phyloP scores from a whole-genome alignment of 2,329 filamentous ascomycete species.

The Xylariaceae sp. region DNA sequence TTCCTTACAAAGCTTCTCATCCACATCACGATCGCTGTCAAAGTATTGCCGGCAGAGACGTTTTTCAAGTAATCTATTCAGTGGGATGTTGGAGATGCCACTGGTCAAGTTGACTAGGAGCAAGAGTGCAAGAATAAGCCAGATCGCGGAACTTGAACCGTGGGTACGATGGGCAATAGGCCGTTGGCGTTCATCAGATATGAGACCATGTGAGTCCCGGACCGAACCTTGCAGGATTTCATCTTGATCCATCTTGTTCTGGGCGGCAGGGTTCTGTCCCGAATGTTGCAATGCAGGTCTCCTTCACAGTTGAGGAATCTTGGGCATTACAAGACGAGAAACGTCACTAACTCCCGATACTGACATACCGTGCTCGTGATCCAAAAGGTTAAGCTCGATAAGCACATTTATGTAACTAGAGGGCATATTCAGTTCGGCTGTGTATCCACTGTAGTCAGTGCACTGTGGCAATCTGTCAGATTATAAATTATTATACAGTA shows the following conservation, averaged over 20 bases:
- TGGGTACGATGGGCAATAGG: background rate
- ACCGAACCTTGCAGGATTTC: background rate
- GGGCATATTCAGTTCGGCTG: too few relatives aligned
- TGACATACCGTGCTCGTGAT: too few relatives aligned
- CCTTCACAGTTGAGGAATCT: too few relatives aligned
- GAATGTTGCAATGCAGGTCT: too few relatives aligned
- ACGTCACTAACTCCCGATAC: too few relatives aligned
- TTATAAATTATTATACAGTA: too few relatives aligned
- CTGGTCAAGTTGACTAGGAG: constrained; percentile 54
- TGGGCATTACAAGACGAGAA: too few relatives aligned
- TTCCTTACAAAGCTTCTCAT: constrained; percentile 60
- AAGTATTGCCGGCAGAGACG: constrained; percentile 60
- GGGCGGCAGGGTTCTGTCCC: background rate
- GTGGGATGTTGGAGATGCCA: constrained; percentile 55
- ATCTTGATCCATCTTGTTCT: constrained; percentile 19
- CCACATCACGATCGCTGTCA: constrained; percentile 46
- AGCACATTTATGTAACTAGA: too few relatives aligned
- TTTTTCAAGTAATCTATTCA: constrained; percentile 53
- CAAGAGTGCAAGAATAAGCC: constrained; percentile 47
- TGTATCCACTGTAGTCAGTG: too few relatives aligned
- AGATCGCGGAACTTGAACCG: constrained; percentile 14
- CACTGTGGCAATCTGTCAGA: too few relatives aligned
- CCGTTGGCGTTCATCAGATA: background rate
- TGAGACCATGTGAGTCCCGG: background rate
- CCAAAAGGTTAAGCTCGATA: too few relatives aligned